phyloP scores from a whole-genome alignment of 192 early-diverging fungal genomes.

The Funneliformis mosseae region DNA sequence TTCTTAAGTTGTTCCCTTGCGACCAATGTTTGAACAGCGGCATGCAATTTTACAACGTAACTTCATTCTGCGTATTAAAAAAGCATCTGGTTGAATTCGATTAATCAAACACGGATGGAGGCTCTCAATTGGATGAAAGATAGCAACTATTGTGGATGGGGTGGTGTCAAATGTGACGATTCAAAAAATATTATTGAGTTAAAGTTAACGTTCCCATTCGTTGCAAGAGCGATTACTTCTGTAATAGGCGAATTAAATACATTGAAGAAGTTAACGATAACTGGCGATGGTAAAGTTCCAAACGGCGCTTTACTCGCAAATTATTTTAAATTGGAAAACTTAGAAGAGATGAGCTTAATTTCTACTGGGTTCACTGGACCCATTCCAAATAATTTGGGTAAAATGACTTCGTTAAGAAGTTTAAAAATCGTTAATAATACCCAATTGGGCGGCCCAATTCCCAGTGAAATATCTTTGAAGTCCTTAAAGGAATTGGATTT shows the following conservation, averaged over 20 bases:
- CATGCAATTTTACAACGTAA: conserved; percentile 3
- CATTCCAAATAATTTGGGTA: conserved; percentile 21
- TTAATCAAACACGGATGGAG: not conserved
- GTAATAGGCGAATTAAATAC: not conserved
- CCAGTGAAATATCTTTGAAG: not conserved
- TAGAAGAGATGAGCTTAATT: not conserved
- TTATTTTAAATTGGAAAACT: not conserved
- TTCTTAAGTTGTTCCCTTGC: not conserved
- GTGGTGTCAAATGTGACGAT: conserved; percentile 23
- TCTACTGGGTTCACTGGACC: not conserved
- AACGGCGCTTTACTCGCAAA: not conserved
- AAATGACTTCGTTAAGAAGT: conserved; percentile 9
- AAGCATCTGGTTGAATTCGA: not conserved
- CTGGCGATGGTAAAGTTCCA: not conserved
- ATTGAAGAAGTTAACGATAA: not conserved
- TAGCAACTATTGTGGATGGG: conserved; percentile 17
- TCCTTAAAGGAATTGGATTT: no score
- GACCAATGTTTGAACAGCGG: not conserved
- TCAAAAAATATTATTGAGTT: not conserved
- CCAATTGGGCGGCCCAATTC: conserved; percentile 3
- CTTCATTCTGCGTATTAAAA: conserved; percentile 19
- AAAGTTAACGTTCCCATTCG: not conserved
- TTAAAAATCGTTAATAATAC: not conserved
- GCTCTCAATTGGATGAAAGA: not conserved
- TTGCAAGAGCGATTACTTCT: not conserved